Evolutionary conservation across 139 green algal genomes (phyloP), one percentile per base, ranked within the genome.

Genomic region (Astrephomene gubernaculifera): DNA sequence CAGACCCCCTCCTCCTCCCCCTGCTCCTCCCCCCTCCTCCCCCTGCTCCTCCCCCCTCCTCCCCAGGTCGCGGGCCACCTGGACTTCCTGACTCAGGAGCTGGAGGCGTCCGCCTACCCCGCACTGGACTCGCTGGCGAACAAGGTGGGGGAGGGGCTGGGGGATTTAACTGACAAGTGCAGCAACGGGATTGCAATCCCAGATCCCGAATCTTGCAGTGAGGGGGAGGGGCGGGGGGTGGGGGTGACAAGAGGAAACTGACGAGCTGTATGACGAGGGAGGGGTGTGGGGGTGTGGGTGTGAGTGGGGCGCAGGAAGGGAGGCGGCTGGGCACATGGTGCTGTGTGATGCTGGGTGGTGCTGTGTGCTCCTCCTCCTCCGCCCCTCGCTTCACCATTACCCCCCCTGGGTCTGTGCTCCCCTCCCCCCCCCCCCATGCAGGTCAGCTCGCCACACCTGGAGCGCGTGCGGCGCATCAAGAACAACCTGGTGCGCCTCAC

Each of bases 381-480:
- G n/a, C n/a, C n/a, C n/a, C n/a, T n/a, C n/a, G n/a, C n/a, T n/a
- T n/a, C n/a, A n/a, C n/a, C n/a, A n/a, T n/a, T n/a, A n/a, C n/a
- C n/a, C n/a, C n/a, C n/a, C n/a, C n/a, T n/a, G n/a, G n/a, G n/a
- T n/a, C n/a, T n/a, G n/a, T n/a, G n/a, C n/a, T n/a, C n/a, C n/a
- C n/a, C n/a, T n/a, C n/a, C n/a, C n/a, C n/a, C n/a, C n/a, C n/a
- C n/a, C n/a, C n/a, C 14, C 45, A 4, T n/a, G 44, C 86, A 93
- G 88, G 94, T 99, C 49, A 96, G 89, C 67, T 96, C 92, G 0
- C 78, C 90, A 53, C 96, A 98, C 86, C 89, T 99, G 90, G 97
- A 99, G 91, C 86, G 92, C 8, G 97, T 99, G 80, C 89, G 97
- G 8, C 90, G 91, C 71, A 92, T 98, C 71, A 99, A 99, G 93